Base-by-base conservation (phyloP, 495 filamentous ascomycete genomes). In the Parathielavia appendiculata region DNA sequence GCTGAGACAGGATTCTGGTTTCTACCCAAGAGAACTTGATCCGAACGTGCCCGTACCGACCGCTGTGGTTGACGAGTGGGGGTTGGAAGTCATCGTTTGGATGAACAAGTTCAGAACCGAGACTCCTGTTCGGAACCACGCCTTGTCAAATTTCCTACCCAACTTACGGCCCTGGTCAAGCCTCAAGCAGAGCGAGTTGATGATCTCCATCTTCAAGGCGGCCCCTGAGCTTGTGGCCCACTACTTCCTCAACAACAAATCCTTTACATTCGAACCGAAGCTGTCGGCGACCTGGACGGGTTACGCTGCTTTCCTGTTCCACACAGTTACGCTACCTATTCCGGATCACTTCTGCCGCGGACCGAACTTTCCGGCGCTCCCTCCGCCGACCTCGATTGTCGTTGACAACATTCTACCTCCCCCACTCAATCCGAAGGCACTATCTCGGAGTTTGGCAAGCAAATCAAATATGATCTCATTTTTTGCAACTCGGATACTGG, bases 241-340 rank as follows among this genome's bases (percentile, higher is more conserved):
- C 62, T 97, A 91, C 69, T 97, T 96, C 63, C 76, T 82, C 50
- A 84, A 81, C 66, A 90, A 87, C 68, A 85, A 84, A 43, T 80
- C 83, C 63, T 95, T 97, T 69, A 79, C 84, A 5, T 89, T 95
- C 50, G 95, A 97, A 26, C 92, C 93, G 0, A 97, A 96, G 65
- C 77, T 91, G 11, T 90, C 90, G 1, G 79, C 89, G 0, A 92
- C 92, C 5, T 99, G 93, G 93, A 86, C 97, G 63, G 91, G 92
- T 19, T 96, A 92, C 66, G 91, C 89, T 4, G 80, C 90, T 0
- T 89, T 97, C 54, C 72, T 99, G 6, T 92, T 93, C 68, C 87
- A 86, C 22, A 79, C 81, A 1, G 80, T 97, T 8, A 79, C 86
- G 54, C 69, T 96, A 22, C 85, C 87, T 13, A 75, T 95, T 45